Evolutionary conservation across 1,139 yeast genomes (phyloP), one percentile per base, ranked within the genome.

Genomic region (Meyerozyma athensensis): DNA sequence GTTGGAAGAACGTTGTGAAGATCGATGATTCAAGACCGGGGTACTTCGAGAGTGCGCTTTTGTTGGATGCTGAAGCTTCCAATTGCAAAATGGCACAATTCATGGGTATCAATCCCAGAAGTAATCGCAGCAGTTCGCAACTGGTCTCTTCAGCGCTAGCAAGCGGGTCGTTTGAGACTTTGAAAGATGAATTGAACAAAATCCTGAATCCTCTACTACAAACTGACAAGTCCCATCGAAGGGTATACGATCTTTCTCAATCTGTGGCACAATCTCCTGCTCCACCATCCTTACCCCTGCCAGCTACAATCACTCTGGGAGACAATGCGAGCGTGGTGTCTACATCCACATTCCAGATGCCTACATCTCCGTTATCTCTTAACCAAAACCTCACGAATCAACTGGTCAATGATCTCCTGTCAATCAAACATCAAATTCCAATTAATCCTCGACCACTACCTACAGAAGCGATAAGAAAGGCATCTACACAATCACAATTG

Each of bases 11-110:
- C 41, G 54, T 54, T 16, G 54, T 78, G 43, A 68, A 72, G 47
- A 71, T 79, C 36, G 85, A 79, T 51, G 85, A 81, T 39, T 74
- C 81, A 7, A 58, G 72, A 41, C 85, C 86, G 0, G 85, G 86
- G 1, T 72, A 79, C 42, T 74, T 79, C 53, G 86, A 79, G 55
- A 68, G 76, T 36, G 74, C 81, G 13, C 50, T 74, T 50, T 53
- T 77, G 23, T 57, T 76, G 38, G 83, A 77, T 47, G 61, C 70
- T 3, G 77, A 73, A 41, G 60, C 64, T 7, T 74, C 81, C 0
- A 58, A 60, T 37, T 56, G 65, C 48, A 61, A 61, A 35, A 61
- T 74, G 40, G 70, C 70, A 40, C 68, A 64, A 39, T 74, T 61
- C 46, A 60, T 72, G 39, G 67, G 62, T 50, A 33, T 22, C 7